phyloP scores from a whole-genome alignment of 352 stramenopile genomes.

The Aphanomyces euteiches region DNA sequence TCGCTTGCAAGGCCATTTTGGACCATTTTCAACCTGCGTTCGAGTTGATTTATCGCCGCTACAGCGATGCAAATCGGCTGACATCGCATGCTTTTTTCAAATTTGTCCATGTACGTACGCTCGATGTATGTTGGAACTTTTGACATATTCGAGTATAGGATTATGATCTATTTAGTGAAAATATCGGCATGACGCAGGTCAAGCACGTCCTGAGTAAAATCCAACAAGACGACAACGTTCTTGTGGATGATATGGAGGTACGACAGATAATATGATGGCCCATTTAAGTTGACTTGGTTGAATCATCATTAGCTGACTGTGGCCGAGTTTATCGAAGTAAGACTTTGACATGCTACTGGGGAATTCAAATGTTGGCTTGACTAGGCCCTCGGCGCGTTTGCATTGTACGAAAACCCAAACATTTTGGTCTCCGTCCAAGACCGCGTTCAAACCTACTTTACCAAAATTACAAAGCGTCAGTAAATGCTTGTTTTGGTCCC shows the following conservation, averaged over 20 bases:
- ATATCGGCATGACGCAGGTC: slow-evolving; percentile 58
- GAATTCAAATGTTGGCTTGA: not conserved
- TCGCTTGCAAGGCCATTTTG: slow-evolving; percentile 41
- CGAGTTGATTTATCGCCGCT: not conserved
- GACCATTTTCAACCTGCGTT: not conserved
- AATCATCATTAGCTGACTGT: slow-evolving; percentile 48
- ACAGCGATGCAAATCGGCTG: not conserved
- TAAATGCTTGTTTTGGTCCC: too few species aligned
- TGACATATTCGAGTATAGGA: slow-evolving; percentile 47
- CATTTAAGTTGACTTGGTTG: slow-evolving; percentile 28
- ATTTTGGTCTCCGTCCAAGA: slow-evolving; percentile 52
- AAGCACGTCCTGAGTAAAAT: slow-evolving; percentile 58
- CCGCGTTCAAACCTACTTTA: slow-evolving; percentile 60
- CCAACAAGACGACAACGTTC: slow-evolving; percentile 35
- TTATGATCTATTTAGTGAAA: slow-evolving; percentile 52
- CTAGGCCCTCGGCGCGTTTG: slow-evolving; percentile 49
- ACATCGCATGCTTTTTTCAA: not conserved
- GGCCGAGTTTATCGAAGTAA: slow-evolving; percentile 47
- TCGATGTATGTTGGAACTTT: slow-evolving; percentile 50
- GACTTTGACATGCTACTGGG: not conserved
- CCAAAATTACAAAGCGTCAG: not conserved
- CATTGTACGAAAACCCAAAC: slow-evolving; percentile 57
- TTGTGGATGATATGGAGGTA: slow-evolving; percentile 5
- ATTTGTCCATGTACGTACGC: not conserved
- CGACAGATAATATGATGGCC: not conserved